These are phyloP conservation scores for Pseudonitzschia multistriata DNA, from an alignment of 108 stramenopile genomes.

Conservation along the genomic window DNA sequence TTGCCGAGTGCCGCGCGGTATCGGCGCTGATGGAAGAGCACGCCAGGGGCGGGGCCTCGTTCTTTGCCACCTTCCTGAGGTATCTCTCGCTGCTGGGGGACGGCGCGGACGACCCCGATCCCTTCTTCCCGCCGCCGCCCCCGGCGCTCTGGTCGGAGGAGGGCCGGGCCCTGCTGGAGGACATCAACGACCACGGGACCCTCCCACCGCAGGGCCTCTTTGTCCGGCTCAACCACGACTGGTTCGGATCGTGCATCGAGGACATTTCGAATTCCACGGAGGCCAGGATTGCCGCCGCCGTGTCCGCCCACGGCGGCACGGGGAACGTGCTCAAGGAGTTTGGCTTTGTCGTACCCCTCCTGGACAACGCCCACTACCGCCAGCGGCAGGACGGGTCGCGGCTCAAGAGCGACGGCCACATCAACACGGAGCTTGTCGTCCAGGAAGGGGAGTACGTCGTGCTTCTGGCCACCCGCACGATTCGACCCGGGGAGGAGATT, in stretches of 20 bases:
- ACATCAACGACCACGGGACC: background rate
- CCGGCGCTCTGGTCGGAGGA: conserved; percentile 45
- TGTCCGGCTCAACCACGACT: background rate
- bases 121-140: background rate
- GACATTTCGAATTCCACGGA: background rate
- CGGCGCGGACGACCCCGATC: background rate
- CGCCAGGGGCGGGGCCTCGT: conserved; percentile 16
- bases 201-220: background rate
- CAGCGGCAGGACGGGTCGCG: background rate
- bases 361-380: background rate
- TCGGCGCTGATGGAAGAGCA: conserved; percentile 26
- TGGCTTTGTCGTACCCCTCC: background rate
- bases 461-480: conserved; percentile 14
- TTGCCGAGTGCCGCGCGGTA: conserved; percentile 16
- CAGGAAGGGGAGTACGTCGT: background rate
- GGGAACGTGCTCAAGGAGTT: background rate
- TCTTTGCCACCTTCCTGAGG: conserved; percentile 51
- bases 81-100: conserved; percentile 36
- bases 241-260: conserved; percentile 15
- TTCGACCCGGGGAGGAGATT: conserved; percentile 58
- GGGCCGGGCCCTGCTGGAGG: conserved; percentile 33
- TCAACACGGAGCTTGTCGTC: background rate
- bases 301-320: background rate
- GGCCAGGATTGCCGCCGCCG: background rate
- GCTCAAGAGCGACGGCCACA: background rate